Evolutionary conservation across 2,329 filamentous ascomycete species (phyloP).

Genomic region (Diaporthe australafricana): DNA sequence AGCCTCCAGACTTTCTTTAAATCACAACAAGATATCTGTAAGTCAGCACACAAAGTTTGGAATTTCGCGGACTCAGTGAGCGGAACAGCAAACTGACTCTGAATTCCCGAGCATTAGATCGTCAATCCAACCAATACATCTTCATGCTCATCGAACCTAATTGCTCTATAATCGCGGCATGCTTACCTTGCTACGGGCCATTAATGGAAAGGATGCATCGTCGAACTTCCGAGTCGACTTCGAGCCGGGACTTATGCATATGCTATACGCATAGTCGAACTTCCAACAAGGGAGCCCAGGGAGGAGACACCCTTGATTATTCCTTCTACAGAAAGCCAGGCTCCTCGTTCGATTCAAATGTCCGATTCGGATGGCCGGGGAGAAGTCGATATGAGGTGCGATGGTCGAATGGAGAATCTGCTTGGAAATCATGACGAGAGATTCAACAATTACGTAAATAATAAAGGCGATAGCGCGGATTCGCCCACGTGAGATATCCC

Average conservation of each 20-base stretch:
- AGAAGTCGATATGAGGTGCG: not conserved
- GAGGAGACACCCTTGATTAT: too few species aligned
- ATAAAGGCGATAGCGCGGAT: too few species aligned
- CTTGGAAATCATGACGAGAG: too few species aligned
- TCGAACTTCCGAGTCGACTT: not conserved
- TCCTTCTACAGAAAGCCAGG: not conserved
- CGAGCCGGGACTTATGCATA: not conserved
- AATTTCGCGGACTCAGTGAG: too few species aligned
- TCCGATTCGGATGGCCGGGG: not conserved
- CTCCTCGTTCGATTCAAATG: not conserved
- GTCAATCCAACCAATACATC: constrained; percentile 2
- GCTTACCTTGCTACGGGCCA: constrained; percentile 13
- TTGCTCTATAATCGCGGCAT: constrained; percentile 21
- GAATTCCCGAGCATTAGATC: not conserved
- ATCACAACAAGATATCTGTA: not conserved
- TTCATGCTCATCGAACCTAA: constrained; percentile 17
- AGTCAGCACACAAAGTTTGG: not conserved
- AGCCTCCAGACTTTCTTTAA: not conserved
- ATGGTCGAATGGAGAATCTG: not conserved
- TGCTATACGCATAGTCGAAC: not conserved
- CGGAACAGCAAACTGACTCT: not conserved
- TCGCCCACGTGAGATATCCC: too few species aligned
- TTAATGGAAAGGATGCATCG: not conserved
- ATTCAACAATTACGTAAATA: too few species aligned
- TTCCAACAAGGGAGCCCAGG: not conserved